Evolutionary conservation across 352 stramenopile species (phyloP).

Genomic region (Phytophthora agathidicida): DNA sequence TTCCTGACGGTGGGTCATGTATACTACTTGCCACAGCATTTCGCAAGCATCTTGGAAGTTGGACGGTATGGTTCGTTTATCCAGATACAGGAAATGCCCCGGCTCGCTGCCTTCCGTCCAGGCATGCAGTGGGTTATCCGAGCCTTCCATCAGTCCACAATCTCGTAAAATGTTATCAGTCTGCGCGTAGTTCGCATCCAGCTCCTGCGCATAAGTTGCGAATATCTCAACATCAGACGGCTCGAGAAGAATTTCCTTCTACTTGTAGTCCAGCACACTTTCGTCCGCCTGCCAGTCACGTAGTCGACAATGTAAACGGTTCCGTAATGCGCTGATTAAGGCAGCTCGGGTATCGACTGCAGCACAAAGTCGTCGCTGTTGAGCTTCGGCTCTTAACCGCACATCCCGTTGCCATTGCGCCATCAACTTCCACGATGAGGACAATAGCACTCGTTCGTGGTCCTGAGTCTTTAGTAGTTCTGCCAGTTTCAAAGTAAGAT

Average conservation of each 20-base stretch:
- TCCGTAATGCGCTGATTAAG: neutral
- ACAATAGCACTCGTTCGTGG: neutral
- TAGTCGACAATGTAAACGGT: conserved; percentile 11
- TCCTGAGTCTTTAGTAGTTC: neutral
- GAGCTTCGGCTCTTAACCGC: neutral
- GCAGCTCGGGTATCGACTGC: neutral
- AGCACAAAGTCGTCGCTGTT: neutral
- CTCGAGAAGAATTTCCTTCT: too few species aligned
- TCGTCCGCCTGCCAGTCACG: too few species aligned
- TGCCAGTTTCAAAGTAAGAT: neutral
- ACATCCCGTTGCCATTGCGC: neutral
- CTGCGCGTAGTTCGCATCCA: neutral
- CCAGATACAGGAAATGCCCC: too few species aligned
- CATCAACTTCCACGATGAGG: neutral
- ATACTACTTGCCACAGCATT: conserved; percentile 5
- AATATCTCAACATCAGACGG: neutral
- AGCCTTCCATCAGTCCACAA: neutral
- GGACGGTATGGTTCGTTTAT: conserved; percentile 16
- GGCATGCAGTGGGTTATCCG: too few species aligned
- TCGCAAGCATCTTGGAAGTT: conserved; percentile 6
- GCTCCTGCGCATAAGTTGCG: neutral
- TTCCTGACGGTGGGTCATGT: conserved; percentile 3
- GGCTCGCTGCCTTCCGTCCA: too few species aligned
- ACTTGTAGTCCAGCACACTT: too few species aligned
- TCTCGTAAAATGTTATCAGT: neutral